Evolutionary conservation across 345 rosid genomes (phyloP).

Genomic region (Syzygium jambos): DNA sequence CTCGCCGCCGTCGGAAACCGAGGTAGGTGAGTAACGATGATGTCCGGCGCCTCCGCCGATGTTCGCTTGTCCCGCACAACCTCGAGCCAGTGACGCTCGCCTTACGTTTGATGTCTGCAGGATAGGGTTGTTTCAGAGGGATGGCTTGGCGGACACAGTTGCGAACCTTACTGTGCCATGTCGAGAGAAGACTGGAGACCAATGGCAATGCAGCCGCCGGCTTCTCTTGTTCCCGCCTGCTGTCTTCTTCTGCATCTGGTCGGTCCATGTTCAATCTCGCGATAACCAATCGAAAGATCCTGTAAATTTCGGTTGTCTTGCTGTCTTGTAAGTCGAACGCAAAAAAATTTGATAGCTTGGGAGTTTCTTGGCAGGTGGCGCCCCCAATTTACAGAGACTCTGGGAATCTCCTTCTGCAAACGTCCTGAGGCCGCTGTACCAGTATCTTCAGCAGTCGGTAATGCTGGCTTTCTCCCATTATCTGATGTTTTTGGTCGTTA

Average conservation of each 20-base stretch:
- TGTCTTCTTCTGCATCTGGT: constrained; percentile 1
- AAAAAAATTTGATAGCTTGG: neutral
- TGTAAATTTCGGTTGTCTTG: neutral
- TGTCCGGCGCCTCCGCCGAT: neutral
- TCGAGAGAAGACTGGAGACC: constrained; percentile 30
- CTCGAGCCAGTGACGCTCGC: neutral
- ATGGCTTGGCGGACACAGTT: constrained; percentile 73
- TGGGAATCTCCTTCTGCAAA: constrained; percentile 27
- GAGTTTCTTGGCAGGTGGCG: constrained; percentile 24
- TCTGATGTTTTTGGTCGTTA: neutral
- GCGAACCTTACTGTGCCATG: constrained; percentile 35
- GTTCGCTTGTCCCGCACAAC: neutral
- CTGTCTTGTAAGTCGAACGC: neutral
- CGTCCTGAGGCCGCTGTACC: constrained; percentile 43
- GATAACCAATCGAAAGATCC: neutral
- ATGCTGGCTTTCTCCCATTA: constrained; percentile 1
- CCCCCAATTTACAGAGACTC: constrained; percentile 23
- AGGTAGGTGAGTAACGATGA: neutral
- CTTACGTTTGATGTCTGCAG: neutral
- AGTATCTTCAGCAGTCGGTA: constrained; percentile 65
- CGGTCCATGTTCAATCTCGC: neutral
- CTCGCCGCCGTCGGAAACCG: neutral
- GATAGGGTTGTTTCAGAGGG: constrained; percentile 17
- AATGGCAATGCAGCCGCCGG: constrained; percentile 15
- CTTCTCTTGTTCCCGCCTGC: constrained; percentile 18